phyloP scores from a whole-genome alignment of 2,329 filamentous ascomycete genomes.

The Teratosphaeria zuluensis region DNA sequence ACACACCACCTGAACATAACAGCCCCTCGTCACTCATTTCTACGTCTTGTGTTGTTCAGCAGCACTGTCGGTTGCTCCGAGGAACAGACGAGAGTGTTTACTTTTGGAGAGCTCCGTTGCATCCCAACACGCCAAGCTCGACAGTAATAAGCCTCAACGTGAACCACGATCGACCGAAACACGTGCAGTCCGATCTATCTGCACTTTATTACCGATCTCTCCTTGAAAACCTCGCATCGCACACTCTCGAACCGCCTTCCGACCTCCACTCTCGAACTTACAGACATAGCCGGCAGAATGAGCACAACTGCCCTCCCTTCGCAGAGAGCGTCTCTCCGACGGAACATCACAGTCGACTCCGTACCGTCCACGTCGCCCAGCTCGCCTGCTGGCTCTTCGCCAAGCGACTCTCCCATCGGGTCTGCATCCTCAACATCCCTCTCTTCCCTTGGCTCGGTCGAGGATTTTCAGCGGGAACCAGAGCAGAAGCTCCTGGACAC shows the following conservation, averaged over 20 bases:
- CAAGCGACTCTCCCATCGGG: constrained; percentile 49
- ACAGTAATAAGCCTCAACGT: not conserved
- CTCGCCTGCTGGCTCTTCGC: constrained; percentile 48
- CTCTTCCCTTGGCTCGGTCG: constrained; percentile 70
- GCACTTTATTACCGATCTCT: not conserved
- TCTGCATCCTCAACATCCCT: constrained; percentile 81
- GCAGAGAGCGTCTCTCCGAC: constrained; percentile 33
- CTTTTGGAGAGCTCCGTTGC: not conserved
- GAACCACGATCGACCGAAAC: not conserved
- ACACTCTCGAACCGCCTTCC: not conserved
- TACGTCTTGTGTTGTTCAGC: not conserved
- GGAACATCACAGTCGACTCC: constrained; percentile 43
- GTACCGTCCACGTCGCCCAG: constrained; percentile 42
- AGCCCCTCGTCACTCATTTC: not conserved
- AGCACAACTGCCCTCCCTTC: constrained; percentile 44
- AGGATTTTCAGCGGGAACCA: constrained; percentile 42
- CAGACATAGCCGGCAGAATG: constrained; percentile 18
- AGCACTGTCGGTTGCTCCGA: not conserved
- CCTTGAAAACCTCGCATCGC: not conserved
- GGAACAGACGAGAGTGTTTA: not conserved
- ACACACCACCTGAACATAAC: not conserved
- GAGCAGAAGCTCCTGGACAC: constrained; percentile 69
- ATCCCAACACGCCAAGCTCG: constrained; percentile 1
- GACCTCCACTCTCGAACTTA: not conserved
- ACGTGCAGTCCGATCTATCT: not conserved